phyloP scores from a whole-genome alignment of 2,329 filamentous ascomycete species.

The Phoma herbarum region DNA sequence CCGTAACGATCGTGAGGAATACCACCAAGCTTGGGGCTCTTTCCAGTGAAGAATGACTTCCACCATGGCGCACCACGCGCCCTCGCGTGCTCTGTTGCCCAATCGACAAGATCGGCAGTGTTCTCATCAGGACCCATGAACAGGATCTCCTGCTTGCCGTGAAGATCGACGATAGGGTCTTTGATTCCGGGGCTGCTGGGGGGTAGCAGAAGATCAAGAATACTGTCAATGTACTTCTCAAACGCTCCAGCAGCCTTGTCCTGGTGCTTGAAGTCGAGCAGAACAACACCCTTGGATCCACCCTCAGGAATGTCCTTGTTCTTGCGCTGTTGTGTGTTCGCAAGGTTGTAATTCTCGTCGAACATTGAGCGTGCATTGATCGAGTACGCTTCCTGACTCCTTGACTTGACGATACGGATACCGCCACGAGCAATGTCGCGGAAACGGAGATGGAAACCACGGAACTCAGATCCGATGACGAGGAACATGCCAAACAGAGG shows the following conservation, averaged over 20 bases:
- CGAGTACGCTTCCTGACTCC: conserved; percentile 92
- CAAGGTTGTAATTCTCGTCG: conserved; percentile 98
- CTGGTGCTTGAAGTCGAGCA: conserved; percentile 92
- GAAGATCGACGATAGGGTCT: conserved; percentile 94
- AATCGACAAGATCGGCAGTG: conserved; percentile 94
- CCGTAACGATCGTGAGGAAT: conserved; percentile 97
- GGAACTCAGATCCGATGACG: conserved; percentile 94
- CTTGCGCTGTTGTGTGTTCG: conserved; percentile 98
- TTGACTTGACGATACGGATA: conserved; percentile 98
- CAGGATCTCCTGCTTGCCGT: conserved; percentile 94
- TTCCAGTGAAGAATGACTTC: conserved; percentile 99
- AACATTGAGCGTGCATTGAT: conserved; percentile 98
- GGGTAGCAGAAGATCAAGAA: conserved; percentile 90
- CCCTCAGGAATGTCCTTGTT: conserved; percentile 99
- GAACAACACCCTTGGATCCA: conserved; percentile 95
- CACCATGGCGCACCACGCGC: conserved; percentile 92
- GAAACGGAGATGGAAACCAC: conserved; percentile 97
- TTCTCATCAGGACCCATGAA: conserved; percentile 99
- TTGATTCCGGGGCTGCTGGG: conserved; percentile 96
- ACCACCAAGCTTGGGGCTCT: conserved; percentile 93
- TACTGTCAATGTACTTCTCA: conserved; percentile 99
- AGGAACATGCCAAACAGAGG: conserved; percentile 98
- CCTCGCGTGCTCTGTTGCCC: conserved; percentile 96
- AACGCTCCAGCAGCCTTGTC: conserved; percentile 92
- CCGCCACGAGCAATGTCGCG: conserved; percentile 95